A percentile compares a stretch with the other conserved stretches of the same genome.
phyloP scores from a whole-genome alignment of 2,329 filamentous ascomycete species.

The Pseudogymnoascus sp. region DNA sequence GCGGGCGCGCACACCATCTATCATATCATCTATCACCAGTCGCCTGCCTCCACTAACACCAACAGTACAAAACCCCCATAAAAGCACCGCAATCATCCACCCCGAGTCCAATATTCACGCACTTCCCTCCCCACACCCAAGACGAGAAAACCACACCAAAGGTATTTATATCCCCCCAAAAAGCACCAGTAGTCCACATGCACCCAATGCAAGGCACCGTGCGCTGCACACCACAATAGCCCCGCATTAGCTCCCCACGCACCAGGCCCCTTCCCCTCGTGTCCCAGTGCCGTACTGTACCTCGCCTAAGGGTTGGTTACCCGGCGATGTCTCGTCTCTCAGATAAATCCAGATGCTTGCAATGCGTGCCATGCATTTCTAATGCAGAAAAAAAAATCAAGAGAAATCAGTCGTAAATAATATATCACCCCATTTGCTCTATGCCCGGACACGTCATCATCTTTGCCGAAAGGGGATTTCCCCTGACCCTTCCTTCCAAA shows the following conservation, averaged over 20 bases:
- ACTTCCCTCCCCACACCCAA: not conserved
- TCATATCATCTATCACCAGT: not conserved
- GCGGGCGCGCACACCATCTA: not conserved
- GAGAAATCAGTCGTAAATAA: not conserved
- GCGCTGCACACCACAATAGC: slow-evolving; percentile 12
- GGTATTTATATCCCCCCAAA: not conserved
- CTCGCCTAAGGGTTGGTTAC: not conserved
- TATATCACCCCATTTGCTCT: not conserved
- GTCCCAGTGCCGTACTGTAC: not conserved
- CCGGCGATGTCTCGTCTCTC: not conserved
- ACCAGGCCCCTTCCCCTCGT: not conserved
- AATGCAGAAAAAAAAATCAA: not conserved
- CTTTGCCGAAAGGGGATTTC: not conserved
- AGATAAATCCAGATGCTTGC: not conserved
- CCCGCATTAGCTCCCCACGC: slow-evolving; percentile 2
- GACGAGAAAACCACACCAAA: not conserved
- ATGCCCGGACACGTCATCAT: not conserved
- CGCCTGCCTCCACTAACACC: not conserved
- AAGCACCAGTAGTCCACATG: not conserved
- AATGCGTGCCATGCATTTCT: not conserved
- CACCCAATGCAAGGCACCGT: slow-evolving; percentile 10
- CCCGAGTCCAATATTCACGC: not conserved
- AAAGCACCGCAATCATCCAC: not conserved
- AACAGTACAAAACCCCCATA: not conserved
- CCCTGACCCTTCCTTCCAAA: not conserved